These are phyloP conservation scores for Antrodiella citrinella DNA, from an alignment of 768 basidiomycete species.

Conservation along the genomic window DNA sequence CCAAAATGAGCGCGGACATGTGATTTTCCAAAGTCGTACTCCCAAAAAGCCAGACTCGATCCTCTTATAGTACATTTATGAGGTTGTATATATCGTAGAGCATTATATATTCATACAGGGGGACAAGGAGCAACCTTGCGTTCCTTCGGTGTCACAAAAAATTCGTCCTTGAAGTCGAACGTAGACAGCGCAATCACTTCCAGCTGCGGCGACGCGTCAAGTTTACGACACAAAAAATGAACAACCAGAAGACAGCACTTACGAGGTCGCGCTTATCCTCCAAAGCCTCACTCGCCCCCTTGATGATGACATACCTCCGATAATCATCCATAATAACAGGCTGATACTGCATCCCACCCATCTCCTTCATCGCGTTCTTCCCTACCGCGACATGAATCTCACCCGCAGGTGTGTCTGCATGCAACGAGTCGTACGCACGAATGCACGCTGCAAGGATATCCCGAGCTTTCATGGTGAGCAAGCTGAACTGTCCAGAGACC, in stretches of 20 bases:
- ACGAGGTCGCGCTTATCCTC: slow-evolving; percentile 12
- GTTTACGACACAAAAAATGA: neutral
- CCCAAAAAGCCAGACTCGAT: too few relatives aligned
- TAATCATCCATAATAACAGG: slow-evolving; percentile 53
- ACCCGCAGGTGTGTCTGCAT: slow-evolving; percentile 25
- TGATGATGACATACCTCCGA: slow-evolving; percentile 60
- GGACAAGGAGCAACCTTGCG: too few relatives aligned
- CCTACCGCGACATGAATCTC: slow-evolving; percentile 34
- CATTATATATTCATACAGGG: too few relatives aligned
- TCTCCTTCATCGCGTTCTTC: slow-evolving; percentile 37
- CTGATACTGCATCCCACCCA: slow-evolving; percentile 50
- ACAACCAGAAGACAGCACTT: too few relatives aligned
- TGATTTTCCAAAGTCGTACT: too few relatives aligned
- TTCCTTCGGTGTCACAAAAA: slow-evolving; percentile 20
- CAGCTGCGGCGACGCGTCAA: slow-evolving; percentile 29
- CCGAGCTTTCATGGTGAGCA: slow-evolving; percentile 23
- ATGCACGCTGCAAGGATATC: slow-evolving; percentile 38
- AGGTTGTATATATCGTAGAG: too few relatives aligned
- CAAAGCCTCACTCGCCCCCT: slow-evolving; percentile 14
- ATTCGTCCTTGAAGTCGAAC: slow-evolving; percentile 58
- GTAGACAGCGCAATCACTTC: slow-evolving; percentile 39
- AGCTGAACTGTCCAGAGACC: slow-evolving; percentile 29
- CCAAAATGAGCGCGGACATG: too few relatives aligned
- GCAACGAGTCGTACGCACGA: slow-evolving; percentile 29
- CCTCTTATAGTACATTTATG: too few relatives aligned